Base-by-base conservation (phyloP, 352 stramenopile species). In the Pythium aristosporum region DNA sequence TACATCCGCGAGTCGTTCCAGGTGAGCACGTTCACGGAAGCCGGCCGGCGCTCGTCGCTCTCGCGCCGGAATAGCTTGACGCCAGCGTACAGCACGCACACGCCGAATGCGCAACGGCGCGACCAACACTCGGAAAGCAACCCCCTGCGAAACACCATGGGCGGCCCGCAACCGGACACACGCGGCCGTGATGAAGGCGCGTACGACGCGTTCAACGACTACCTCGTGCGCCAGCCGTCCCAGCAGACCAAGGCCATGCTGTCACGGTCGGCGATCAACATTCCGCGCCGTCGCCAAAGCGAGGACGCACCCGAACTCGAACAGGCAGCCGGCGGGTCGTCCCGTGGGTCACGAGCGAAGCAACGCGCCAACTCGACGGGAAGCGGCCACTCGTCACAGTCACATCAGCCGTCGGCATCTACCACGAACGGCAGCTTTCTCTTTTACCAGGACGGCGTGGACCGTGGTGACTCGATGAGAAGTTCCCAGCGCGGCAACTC, bases 201-300 rank as follows among this genome's bases (percentile, higher is more conserved):
- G 25, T 92, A 92, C 60, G 83, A 89, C 16, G 77, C 77, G 18
- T 92, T 92, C 53, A 90, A 92, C 65, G 78, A 92, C 68, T 90
- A 89, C 48, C 61, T 90, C 60, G 77, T 75, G 2, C 64, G 75
- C 21, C 81, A 71, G 5, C 74, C 77, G n/a, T 75, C 78, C 11
- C 75, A 78, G 18, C 55, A 76, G 28, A 76, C 73, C 46, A 90
- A 83, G 68, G 16, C 50, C 8, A 65, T 73, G 32, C 28, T 41
- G 18, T 53, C 34, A 3, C 48, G 60, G 2, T 65, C 60, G 18
- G 47, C 37, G 4, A 73, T 69, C 46, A 73, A 73, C 25, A 60
- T 62, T n/a, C 62, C 47, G 10, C 51, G 59, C 2, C 25, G n/a
- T 21, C 32, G 39, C 13, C 6, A 61, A 18, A 46, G 18, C 15